These are phyloP conservation scores for Balansia obtecta DNA, from an alignment of 2,329 filamentous ascomycete genomes.

Conservation along the genomic window DNA sequence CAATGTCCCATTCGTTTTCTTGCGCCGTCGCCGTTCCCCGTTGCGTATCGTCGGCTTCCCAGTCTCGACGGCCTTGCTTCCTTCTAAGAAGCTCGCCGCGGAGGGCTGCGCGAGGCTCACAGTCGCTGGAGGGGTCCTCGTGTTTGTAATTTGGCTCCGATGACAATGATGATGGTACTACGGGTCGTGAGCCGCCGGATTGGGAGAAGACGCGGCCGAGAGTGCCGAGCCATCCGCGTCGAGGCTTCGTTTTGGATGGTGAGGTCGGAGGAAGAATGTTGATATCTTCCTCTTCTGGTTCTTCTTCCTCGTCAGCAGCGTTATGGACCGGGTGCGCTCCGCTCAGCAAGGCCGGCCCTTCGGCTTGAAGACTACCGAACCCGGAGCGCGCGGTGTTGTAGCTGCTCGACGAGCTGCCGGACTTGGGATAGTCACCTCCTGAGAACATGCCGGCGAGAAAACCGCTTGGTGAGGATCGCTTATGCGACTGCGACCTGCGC, in stretches of 20 bases:
- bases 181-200: conserved; percentile 18
- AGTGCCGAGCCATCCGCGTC: conserved; percentile 56
- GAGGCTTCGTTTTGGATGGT: conserved; percentile 43
- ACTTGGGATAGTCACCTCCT: conserved; percentile 19
- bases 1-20: conserved; percentile 67
- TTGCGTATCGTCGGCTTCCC: conserved; percentile 27
- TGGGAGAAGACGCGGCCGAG: conserved; percentile 49
- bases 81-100: conserved; percentile 37
- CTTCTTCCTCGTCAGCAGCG: conserved; percentile 20
- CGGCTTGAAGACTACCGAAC: conserved; percentile 38
- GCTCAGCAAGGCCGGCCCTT: conserved; percentile 35
- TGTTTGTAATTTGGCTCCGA: conserved; percentile 14
- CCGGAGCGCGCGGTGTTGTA: conserved; percentile 43
- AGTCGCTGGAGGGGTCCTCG: conserved; percentile 24
- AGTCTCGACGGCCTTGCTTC: conserved; percentile 43
- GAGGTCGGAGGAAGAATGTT: conserved; percentile 29
- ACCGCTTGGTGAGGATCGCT: conserved; percentile 20
- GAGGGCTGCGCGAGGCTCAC: conserved; percentile 29
- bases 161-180: not conserved
- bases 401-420: conserved; percentile 29
- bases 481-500: conserved; percentile 22
- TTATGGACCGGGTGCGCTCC: conserved; percentile 8
- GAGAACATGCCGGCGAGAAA: conserved; percentile 15
- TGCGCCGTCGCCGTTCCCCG: conserved; percentile 20
- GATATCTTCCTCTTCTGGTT: conserved; percentile 23